Percentiles rank a stretch among this genome's conserved stretches.
These are phyloP conservation scores for Bipolaris sorokiniana DNA, from an alignment of 2,329 filamentous ascomycete species.

Conservation along the genomic window DNA sequence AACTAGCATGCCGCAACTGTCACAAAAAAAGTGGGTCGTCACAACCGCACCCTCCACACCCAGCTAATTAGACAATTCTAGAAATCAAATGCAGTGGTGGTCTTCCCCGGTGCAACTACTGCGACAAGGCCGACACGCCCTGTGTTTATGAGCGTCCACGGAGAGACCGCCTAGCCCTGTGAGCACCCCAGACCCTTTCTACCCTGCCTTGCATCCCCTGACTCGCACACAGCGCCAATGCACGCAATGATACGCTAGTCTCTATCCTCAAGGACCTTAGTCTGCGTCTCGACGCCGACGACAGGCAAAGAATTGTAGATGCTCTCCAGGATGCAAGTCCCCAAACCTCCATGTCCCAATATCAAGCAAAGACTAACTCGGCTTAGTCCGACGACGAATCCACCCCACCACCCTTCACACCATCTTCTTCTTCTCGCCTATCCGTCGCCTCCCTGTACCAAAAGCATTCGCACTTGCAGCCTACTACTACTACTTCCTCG, in stretches of 20 bases:
- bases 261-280: constrained; percentile 24
- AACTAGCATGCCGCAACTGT: constrained; percentile 21
- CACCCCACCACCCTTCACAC: neutral
- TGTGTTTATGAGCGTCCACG: constrained; percentile 41
- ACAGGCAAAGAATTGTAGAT: constrained; percentile 18
- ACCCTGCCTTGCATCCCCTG: constrained; percentile 3
- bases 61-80: constrained; percentile 14
- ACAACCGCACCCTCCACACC: neutral
- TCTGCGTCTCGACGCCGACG: constrained; percentile 16
- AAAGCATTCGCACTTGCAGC: constrained; percentile 1
- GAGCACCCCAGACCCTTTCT: constrained; percentile 2
- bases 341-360: neutral
- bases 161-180: constrained; percentile 38
- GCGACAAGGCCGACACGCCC: constrained; percentile 29
- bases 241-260: constrained; percentile 21
- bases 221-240: constrained; percentile 16
- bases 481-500: neutral
- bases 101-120: constrained; percentile 39
- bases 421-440: constrained; percentile 11
- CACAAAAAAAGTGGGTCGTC: constrained; percentile 22
- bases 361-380: neutral
- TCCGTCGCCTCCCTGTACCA: neutral
- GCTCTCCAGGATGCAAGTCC: constrained; percentile 19
- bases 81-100: constrained; percentile 46
- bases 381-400: constrained; percentile 10